Conservation (phyloP, 2,329 filamentous ascomycete species). For the Scedosporium dehoogii region DNA sequence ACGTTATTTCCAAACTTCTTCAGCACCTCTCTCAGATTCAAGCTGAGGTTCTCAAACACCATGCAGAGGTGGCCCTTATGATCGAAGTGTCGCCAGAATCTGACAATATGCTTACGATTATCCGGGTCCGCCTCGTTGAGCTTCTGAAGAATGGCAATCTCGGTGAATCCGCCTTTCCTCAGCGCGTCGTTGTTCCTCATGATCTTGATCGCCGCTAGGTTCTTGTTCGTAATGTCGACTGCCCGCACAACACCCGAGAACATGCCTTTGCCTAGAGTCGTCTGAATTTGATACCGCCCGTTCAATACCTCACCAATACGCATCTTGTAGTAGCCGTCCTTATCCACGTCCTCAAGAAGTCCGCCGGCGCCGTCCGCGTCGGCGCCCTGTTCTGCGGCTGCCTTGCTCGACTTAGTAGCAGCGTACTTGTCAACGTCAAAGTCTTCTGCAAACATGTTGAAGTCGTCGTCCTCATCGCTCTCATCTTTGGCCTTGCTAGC, state of each 20-base stretch:
- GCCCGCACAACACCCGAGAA: slow-evolving; percentile 95
- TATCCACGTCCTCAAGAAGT: slow-evolving; percentile 86
- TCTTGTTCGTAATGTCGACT: slow-evolving; percentile 62
- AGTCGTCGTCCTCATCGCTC: slow-evolving; percentile 56
- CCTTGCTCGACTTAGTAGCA: slow-evolving; percentile 35
- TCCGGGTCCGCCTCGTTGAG: slow-evolving; percentile 78
- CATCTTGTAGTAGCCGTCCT: slow-evolving; percentile 93
- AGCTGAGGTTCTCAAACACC: slow-evolving; percentile 88
- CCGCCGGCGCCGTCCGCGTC: slow-evolving; percentile 58
- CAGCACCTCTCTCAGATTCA: slow-evolving; percentile 87
- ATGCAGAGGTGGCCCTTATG: slow-evolving; percentile 94
- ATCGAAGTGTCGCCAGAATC: slow-evolving; percentile 78
- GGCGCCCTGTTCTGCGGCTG: slow-evolving; percentile 31
- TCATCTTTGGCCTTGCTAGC: slow-evolving; percentile 46
- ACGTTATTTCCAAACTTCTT: slow-evolving; percentile 94
- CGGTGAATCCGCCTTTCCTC: slow-evolving; percentile 83
- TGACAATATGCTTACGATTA: slow-evolving; percentile 84
- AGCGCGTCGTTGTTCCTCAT: slow-evolving; percentile 94
- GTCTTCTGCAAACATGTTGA: slow-evolving; percentile 86
- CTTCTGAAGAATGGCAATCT: slow-evolving; percentile 86
- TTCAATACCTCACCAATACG: slow-evolving; percentile 86
- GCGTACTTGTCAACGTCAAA: slow-evolving; percentile 58
- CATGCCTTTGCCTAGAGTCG: slow-evolving; percentile 84
- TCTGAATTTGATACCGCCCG: slow-evolving; percentile 79
- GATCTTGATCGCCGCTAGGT: slow-evolving; percentile 90